Conservation (phyloP, 2,329 filamentous ascomycete species). For the Aureobasidium subglaciale region DNA sequence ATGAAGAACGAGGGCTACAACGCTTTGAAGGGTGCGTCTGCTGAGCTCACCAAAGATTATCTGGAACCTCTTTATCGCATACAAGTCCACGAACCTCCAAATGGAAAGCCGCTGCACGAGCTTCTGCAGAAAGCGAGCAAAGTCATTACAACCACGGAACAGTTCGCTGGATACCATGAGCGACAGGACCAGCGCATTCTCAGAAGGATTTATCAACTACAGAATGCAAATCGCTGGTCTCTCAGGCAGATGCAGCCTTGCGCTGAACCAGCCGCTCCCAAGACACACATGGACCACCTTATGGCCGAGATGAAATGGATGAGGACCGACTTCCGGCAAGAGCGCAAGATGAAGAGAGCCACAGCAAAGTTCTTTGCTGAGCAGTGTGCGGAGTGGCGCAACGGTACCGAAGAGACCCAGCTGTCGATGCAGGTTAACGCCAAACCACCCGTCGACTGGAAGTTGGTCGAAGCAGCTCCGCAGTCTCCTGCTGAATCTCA, state of each 20-base stretch:
- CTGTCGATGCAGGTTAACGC: slow-evolving; percentile 61
- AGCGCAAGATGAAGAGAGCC: slow-evolving; percentile 86
- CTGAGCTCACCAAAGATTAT: slow-evolving; percentile 49
- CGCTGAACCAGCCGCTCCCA: slow-evolving; percentile 68
- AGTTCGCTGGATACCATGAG: slow-evolving; percentile 75
- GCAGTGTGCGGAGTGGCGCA: slow-evolving; percentile 77
- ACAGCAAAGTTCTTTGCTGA: slow-evolving; percentile 72
- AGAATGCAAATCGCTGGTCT: slow-evolving; percentile 89
- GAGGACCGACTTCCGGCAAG: slow-evolving; percentile 90
- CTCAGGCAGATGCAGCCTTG: slow-evolving; percentile 80
- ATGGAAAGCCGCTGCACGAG: slow-evolving; percentile 54
- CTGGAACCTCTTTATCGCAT: slow-evolving; percentile 54
- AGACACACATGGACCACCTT: slow-evolving; percentile 77
- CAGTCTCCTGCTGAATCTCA: slow-evolving; percentile 18
- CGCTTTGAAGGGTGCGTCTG: slow-evolving; percentile 39
- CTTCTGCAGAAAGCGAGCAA: slow-evolving; percentile 80
- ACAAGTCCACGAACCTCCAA: slow-evolving; percentile 50
- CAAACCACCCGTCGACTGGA: no score
- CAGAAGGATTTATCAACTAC: slow-evolving; percentile 79
- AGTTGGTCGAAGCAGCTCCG: no score
- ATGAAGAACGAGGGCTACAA: slow-evolving; percentile 32
- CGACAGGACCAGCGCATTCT: slow-evolving; percentile 82
- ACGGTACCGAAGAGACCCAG: slow-evolving; percentile 56
- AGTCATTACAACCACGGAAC: slow-evolving; percentile 77
- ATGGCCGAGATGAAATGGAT: slow-evolving; percentile 96